These are phyloP conservation scores for Solanum pennellii DNA, from an alignment of 257 asterid species.

Conservation along the genomic window DNA sequence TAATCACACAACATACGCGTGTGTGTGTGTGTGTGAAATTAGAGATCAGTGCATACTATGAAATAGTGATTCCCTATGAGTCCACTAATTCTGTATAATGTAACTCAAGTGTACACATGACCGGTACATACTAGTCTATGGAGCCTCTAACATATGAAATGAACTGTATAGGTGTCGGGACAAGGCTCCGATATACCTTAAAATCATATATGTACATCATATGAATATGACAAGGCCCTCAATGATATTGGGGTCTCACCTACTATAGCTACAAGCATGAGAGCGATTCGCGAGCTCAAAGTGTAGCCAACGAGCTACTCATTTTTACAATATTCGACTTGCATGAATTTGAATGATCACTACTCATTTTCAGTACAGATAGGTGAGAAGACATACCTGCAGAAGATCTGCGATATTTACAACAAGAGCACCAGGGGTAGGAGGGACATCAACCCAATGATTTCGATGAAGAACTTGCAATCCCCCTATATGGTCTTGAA, in stretches of 20 bases:
- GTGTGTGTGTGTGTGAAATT: background rate
- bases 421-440: background rate
- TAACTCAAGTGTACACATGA: background rate
- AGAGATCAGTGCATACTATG: background rate
- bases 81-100: background rate
- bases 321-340: background rate
- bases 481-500: background rate
- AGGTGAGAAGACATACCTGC: background rate
- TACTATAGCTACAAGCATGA: background rate
- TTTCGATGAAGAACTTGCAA: background rate
- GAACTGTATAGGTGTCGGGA: background rate
- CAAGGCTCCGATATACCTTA: background rate
- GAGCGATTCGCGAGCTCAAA: background rate
- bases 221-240: background rate
- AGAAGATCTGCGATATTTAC: background rate
- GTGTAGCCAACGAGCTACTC: background rate
- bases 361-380: background rate
- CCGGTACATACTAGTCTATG: background rate
- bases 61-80: background rate
- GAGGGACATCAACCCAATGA: conserved; percentile 2
- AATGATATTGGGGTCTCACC: no score
- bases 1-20: background rate
- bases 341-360: background rate
- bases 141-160: background rate
- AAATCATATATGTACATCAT: background rate